Conservation (phyloP, 148 eudicot genomes). For the Pharnaceum exiguum region DNA sequence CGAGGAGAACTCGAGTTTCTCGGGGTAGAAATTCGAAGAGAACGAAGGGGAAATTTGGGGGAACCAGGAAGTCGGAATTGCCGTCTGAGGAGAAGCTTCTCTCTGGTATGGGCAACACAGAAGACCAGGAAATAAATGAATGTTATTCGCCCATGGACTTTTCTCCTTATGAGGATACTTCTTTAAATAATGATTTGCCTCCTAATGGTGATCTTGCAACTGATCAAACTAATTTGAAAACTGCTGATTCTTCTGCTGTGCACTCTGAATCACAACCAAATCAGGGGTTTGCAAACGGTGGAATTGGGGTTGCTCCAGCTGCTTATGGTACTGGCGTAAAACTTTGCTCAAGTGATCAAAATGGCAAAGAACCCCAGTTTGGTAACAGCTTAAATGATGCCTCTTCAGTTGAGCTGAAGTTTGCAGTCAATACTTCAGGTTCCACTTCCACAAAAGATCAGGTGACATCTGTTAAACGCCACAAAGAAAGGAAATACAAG, state of each 20-base stretch:
- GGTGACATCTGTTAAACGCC: constrained; percentile 34
- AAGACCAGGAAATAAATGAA: constrained; percentile 38
- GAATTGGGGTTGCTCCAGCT: constrained; percentile 9
- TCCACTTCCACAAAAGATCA: constrained; percentile 37
- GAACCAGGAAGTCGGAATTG: constrained; percentile 23
- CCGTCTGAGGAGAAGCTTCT: constrained; percentile 23
- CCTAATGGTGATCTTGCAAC: constrained; percentile 12
- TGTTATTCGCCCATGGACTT: constrained; percentile 91
- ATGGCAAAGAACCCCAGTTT: constrained; percentile 17
- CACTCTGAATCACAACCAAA: constrained; percentile 20
- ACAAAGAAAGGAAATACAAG: constrained; percentile 56
- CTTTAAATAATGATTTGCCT: constrained; percentile 25
- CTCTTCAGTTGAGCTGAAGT: constrained; percentile 20
- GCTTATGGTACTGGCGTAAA: constrained; percentile 14
- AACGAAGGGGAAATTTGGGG: constrained; percentile 39
- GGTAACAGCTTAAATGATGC: constrained; percentile 18
- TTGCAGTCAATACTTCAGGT: constrained; percentile 32
- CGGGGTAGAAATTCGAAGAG: constrained; percentile 37
- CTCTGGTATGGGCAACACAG: constrained; percentile 31
- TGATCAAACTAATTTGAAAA: constrained; percentile 18
- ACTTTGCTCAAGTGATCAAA: constrained; percentile 16
- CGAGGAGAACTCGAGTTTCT: constrained; percentile 29
- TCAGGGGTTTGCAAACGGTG: constrained; percentile 4
- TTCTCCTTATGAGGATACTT: constrained; percentile 60
- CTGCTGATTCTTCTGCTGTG: constrained; percentile 17